These are phyloP conservation scores for Escallonia herrerae DNA, from an alignment of 129 eudicot species.

Conservation along the genomic window DNA sequence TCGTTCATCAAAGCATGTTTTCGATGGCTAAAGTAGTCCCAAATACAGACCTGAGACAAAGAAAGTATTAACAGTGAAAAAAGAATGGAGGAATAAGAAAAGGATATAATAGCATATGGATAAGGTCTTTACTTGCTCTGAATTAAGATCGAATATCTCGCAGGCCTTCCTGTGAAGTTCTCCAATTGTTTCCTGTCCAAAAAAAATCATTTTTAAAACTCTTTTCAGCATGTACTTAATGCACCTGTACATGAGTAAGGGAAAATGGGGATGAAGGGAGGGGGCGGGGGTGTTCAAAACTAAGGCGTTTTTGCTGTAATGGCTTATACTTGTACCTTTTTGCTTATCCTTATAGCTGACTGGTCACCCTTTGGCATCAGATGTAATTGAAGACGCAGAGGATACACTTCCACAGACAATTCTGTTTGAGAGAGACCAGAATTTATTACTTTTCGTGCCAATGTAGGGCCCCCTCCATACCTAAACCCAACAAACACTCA, in stretches of 20 bases:
- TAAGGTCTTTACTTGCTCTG: constrained; percentile 58
- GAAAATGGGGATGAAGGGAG: not conserved
- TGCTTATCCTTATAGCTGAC: constrained; percentile 77
- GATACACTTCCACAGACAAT: constrained; percentile 91
- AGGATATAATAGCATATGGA: not conserved
- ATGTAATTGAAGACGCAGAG: constrained; percentile 76
- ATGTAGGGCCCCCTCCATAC: constrained; percentile 98
- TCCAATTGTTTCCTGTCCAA: constrained; percentile 76
- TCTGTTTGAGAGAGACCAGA: constrained; percentile 84
- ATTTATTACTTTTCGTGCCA: constrained; percentile 83
- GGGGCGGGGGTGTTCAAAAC: not conserved
- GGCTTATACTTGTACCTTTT: constrained; percentile 45
- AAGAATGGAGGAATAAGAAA: constrained; percentile 1
- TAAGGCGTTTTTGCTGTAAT: not conserved
- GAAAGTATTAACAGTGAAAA: constrained; percentile 9
- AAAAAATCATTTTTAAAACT: constrained; percentile 7
- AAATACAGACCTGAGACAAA: constrained; percentile 56
- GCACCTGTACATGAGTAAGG: not conserved
- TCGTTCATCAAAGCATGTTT: constrained; percentile 90
- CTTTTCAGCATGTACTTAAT: not conserved
- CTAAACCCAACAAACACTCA: constrained; percentile 38
- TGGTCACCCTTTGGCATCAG: constrained; percentile 71
- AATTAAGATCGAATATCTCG: constrained; percentile 63
- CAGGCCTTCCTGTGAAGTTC: constrained; percentile 78
- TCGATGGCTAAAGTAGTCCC: constrained; percentile 79